Percentiles rank a stretch among this genome's conserved stretches.
Evolutionary conservation across 306 rosid species (phyloP).

Genomic region (Quillaja saponaria): DNA sequence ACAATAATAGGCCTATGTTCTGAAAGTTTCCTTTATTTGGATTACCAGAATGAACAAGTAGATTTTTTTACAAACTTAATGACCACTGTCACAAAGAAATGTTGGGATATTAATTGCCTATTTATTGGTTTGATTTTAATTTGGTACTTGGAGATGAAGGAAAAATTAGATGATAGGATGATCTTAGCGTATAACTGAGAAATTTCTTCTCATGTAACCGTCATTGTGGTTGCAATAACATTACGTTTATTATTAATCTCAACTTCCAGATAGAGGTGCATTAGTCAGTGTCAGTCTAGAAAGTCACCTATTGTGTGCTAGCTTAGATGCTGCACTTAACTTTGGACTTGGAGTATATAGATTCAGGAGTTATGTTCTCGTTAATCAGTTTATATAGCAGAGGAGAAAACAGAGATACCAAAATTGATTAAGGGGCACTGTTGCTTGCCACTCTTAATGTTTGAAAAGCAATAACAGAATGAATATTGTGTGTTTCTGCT

Average conservation of each 20-base stretch:
- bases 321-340: not conserved
- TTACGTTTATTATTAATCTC: constrained; percentile 12
- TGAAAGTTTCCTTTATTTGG: no score
- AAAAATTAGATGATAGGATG: constrained; percentile 18
- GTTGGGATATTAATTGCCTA: constrained; percentile 9
- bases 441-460: no score
- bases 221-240: constrained; percentile 23
- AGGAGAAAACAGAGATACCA: no score
- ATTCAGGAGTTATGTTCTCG: no score
- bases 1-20: no score
- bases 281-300: constrained; percentile 8
- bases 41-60: no score
- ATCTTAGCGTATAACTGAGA: constrained; percentile 17
- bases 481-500: no score
- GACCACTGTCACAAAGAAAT: not conserved
- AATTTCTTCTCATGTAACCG: constrained; percentile 1
- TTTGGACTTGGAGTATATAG: no score
- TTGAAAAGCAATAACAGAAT: no score
- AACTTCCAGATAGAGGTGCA: constrained; percentile 9
- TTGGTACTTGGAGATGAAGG: constrained; percentile 15
- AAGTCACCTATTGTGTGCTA: not conserved
- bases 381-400: no score
- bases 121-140: constrained; percentile 2
- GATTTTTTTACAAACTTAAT: no score
- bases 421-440: no score